Conservation (phyloP, 495 filamentous ascomycete genomes). For the Aspergillus saccharolyticus region DNA sequence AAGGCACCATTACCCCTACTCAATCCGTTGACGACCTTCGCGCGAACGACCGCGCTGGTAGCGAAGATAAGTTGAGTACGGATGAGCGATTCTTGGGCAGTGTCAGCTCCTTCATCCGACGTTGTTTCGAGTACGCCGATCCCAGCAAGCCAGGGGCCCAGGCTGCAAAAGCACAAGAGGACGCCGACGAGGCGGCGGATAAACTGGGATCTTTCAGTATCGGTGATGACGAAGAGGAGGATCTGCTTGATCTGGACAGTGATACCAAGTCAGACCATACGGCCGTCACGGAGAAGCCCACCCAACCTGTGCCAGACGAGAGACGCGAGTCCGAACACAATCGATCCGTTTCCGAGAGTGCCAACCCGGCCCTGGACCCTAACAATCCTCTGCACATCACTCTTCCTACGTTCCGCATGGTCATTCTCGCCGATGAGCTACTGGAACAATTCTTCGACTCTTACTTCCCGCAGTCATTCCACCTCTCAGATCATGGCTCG, state of each 20-base stretch:
- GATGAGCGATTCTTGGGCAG: conserved; percentile 85
- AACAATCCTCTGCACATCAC: conserved; percentile 92
- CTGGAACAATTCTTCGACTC: conserved; percentile 95
- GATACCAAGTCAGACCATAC: conserved; percentile 26
- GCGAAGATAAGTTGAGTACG: conserved; percentile 38
- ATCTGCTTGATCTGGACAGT: conserved; percentile 58
- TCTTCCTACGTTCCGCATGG: conserved; percentile 97
- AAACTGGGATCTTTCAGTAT: conserved; percentile 64
- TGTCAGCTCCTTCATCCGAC: conserved; percentile 88
- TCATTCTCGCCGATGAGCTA: conserved; percentile 90
- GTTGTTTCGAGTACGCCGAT: conserved; percentile 98
- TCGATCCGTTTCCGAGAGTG: conserved; percentile 38
- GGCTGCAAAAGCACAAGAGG: conserved; percentile 13
- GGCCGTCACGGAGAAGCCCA: conserved; percentile 13
- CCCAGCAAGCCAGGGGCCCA: conserved; percentile 65
- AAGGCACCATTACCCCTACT: conserved; percentile 57
- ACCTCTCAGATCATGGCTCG: conserved; percentile 48
- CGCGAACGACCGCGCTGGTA: conserved; percentile 23
- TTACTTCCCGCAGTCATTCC: conserved; percentile 68
- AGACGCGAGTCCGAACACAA: conserved; percentile 12
- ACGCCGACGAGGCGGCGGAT: conserved; percentile 31
- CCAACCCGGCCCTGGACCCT: conserved; percentile 88
- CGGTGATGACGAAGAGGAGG: conserved; percentile 69
- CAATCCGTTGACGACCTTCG: conserved; percentile 33
- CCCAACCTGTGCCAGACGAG: conserved; percentile 7